Evolutionary conservation across 2,329 filamentous ascomycete species (phyloP), one percentile per base, ranked within the genome.

Genomic region (Didymella lethalis): DNA sequence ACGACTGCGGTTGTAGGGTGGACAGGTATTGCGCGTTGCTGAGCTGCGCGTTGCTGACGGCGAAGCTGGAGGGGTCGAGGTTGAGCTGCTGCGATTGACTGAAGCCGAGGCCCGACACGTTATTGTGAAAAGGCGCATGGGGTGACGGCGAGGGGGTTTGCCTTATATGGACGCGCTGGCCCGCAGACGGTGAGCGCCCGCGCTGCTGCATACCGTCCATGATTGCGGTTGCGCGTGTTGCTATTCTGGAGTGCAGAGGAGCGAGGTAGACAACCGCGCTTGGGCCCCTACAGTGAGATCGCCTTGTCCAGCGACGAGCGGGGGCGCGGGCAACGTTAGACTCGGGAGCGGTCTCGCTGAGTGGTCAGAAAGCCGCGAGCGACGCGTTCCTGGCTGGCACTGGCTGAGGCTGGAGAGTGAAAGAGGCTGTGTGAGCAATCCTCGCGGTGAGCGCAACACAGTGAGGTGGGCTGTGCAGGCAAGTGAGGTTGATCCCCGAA

Each of bases 101-200:
- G 67, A 88, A 79, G 63, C 79, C 84, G 71, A 89, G 82, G 72
- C 85, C 86, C 52, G 66, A 55, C 28, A 64, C 88, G 81, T 69
- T 83, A 51, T 82, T 81, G 73, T 82, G 79, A 70, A 84, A 85
- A 68, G 81, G 81, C 77, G 78, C 76, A 70, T 76, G 83, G 75
- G 84, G 85, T 73, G 86, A 86, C 69, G 87, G 85, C 69, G 88
- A 89, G 77, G 86, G 87, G 66, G 81, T 84, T 76, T 87, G 86
- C 76, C 84, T 90, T 88, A 90, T 89, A 88, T 87, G 83, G 80
- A 81, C 75, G 74, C 69, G 75, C 67, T 85, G 83, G 64, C 82
- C 82, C 73, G 82, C 81, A 71, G 88, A 88, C 66, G 84, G 85
- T 68, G 87, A 89, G 73, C 86, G 86, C 74, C 86, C 86, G 75